Percentiles rank a stretch among this genome's conserved stretches.
Evolutionary conservation across 1,284 basidiomycete genomes (phyloP).

Genomic region (Malassezia vespertilionis): DNA sequence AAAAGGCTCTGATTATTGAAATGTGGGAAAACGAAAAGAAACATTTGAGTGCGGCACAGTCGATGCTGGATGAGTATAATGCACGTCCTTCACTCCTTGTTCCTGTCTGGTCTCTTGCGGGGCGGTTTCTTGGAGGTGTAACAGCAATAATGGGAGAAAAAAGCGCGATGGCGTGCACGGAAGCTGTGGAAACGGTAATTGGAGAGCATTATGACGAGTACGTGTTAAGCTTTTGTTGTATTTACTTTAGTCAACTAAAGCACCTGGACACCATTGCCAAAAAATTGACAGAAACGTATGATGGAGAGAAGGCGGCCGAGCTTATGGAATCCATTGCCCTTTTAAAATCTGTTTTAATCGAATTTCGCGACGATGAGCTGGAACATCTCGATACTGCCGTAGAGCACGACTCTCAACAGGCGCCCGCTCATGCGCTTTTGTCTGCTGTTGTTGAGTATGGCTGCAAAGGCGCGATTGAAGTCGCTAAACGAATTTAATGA

Average conservation of each 20-base stretch:
- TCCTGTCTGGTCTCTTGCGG: conserved; percentile 71
- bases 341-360: conserved; percentile 63
- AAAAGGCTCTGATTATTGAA: conserved; percentile 49
- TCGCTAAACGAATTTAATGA: conserved; percentile 64
- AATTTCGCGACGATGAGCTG: conserved; percentile 88
- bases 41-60: conserved; percentile 74
- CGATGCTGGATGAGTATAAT: conserved; percentile 68
- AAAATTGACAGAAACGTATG: conserved; percentile 9
- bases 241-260: conserved; percentile 24
- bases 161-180: conserved; percentile 94
- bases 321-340: conserved; percentile 50
- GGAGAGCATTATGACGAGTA: conserved; percentile 97
- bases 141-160: conserved; percentile 82
- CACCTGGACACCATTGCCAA: conserved; percentile 24
- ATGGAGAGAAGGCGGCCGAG: not conserved
- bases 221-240: conserved; percentile 41
- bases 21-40: conserved; percentile 98
- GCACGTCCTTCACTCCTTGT: conserved; percentile 72
- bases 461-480: conserved; percentile 76
- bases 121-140: conserved; percentile 69
- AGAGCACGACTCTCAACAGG: conserved; percentile 74
- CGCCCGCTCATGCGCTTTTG: conserved; percentile 79
- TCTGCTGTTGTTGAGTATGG: conserved; percentile 73
- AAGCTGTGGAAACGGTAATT: conserved; percentile 93
- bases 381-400: conserved; percentile 88